These are phyloP conservation scores for Euphorbia schlechtendalii DNA, from an alignment of 441 rosid genomes.

Conservation along the genomic window DNA sequence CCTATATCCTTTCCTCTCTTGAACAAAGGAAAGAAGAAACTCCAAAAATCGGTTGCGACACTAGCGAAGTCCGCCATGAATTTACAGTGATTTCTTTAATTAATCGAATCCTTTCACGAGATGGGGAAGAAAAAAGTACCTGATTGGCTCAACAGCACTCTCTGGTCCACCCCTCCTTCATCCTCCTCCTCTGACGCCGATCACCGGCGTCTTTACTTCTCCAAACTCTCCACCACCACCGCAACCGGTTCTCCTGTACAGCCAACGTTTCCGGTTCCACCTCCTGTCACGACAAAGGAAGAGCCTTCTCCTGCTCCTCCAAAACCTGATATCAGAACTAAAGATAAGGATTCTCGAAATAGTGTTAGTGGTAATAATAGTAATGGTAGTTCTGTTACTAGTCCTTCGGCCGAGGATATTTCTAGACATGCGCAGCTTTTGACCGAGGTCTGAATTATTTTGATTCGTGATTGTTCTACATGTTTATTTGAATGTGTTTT, in stretches of 20 bases:
- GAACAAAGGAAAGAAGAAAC: background rate
- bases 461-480: background rate
- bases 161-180: conserved; percentile 73
- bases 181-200: conserved; percentile 17
- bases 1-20: background rate
- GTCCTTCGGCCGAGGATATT: conserved; percentile 55
- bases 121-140: conserved; percentile 91
- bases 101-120: background rate
- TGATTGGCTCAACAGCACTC: conserved; percentile 94
- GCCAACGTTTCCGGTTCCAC: conserved; percentile 28
- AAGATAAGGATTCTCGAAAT: conserved; percentile 29
- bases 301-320: conserved; percentile 16
- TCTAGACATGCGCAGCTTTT: conserved; percentile 76
- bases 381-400: conserved; percentile 16
- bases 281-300: conserved; percentile 28
- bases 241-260: conserved; percentile 20
- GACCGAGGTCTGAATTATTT: conserved; percentile 49
- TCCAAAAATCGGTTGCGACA: background rate
- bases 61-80: conserved; percentile 2
- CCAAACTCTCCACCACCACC: conserved; percentile 9
- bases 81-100: background rate
- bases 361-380: conserved; percentile 11
- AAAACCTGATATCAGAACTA: conserved; percentile 32
- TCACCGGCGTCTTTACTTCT: conserved; percentile 21
- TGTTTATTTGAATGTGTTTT: background rate